Conservation (phyloP, 192 early-diverging fungal genomes). For the Borealophlyctis nickersoniae region DNA sequence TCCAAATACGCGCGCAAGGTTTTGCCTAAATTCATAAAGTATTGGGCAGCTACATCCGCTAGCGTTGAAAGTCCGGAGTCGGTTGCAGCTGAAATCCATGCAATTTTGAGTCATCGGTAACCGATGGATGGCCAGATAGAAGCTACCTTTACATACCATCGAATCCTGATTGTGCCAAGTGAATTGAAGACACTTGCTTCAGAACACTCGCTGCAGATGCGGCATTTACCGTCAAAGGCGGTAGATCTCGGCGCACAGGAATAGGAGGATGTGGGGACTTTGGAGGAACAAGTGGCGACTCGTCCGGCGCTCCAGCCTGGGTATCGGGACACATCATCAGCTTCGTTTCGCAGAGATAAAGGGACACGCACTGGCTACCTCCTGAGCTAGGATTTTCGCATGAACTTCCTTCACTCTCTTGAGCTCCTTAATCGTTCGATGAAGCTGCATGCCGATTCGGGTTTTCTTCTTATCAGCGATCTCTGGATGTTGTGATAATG, state of each 20-base stretch:
- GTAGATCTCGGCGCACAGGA: conserved; percentile 22
- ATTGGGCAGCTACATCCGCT: conserved; percentile 76
- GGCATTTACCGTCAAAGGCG: conserved; percentile 54
- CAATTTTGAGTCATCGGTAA: neutral
- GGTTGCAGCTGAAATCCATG: conserved; percentile 46
- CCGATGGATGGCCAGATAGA: neutral
- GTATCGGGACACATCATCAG: too few relatives aligned
- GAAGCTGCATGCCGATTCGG: conserved; percentile 21
- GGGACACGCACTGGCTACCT: too few relatives aligned
- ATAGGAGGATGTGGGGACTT: neutral
- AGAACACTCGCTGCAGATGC: conserved; percentile 56
- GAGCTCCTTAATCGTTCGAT: conserved; percentile 48
- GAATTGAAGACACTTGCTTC: conserved; percentile 40
- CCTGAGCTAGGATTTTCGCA: conserved; percentile 55
- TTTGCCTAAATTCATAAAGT: conserved; percentile 78
- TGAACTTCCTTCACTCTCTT: conserved; percentile 56
- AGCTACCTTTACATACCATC: conserved; percentile 57
- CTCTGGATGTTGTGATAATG: conserved; percentile 35
- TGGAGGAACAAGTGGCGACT: neutral
- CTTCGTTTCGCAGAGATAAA: too few relatives aligned
- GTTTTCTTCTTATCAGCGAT: conserved; percentile 13
- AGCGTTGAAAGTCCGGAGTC: conserved; percentile 63
- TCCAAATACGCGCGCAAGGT: conserved; percentile 77
- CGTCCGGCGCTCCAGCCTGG: neutral
- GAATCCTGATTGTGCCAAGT: conserved; percentile 74